Evolutionary conservation across 345 rosid genomes (phyloP).

Genomic region (Mercurialis annua): DNA sequence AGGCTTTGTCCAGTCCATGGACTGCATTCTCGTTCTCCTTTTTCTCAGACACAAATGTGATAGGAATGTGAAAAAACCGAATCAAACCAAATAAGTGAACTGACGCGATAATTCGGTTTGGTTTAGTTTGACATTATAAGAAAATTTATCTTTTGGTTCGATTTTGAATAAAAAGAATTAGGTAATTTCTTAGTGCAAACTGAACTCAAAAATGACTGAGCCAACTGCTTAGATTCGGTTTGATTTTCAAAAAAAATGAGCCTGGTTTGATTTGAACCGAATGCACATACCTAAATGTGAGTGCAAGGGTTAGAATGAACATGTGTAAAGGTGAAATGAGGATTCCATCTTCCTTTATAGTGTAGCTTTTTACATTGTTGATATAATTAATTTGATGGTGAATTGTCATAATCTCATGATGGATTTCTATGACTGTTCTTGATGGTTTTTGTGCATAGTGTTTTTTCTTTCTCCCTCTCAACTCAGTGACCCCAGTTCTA

Average conservation of each 20-base stretch:
- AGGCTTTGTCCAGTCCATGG: conserved; percentile 12
- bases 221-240: too few species aligned
- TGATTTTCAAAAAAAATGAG: too few species aligned
- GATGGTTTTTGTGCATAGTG: not conserved
- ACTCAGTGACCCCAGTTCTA: not conserved
- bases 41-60: not conserved
- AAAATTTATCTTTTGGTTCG: too few species aligned
- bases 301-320: not conserved
- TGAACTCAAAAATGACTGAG: too few species aligned
- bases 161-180: too few species aligned
- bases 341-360: not conserved
- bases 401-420: conserved; percentile 21
- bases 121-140: too few species aligned
- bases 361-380: conserved; percentile 16
- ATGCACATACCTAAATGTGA: not conserved
- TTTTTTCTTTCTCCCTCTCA: conserved; percentile 13
- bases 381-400: conserved; percentile 15
- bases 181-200: too few species aligned
- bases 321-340: conserved; percentile 6
- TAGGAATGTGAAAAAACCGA: too few species aligned
- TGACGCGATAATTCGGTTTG: too few species aligned
- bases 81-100: too few species aligned
- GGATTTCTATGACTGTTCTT: conserved; percentile 10
- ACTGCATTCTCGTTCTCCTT: not conserved
- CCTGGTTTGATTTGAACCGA: too few species aligned